Conservation (phyloP, 371 early-diverging fungal genomes). For the Rhizopus microsporus region DNA sequence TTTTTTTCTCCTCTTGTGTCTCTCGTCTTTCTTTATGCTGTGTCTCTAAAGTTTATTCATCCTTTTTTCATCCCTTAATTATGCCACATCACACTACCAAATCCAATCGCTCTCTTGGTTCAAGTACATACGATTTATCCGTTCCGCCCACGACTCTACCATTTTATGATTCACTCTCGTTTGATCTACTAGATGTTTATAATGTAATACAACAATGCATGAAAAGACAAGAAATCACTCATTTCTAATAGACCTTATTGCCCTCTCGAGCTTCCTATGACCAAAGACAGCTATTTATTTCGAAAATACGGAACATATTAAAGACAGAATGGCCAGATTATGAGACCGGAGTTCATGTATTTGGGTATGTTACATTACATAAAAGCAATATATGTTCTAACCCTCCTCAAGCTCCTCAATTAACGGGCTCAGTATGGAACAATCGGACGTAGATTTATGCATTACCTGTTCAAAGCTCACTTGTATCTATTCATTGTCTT, state of each 20-base stretch:
- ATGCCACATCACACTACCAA: too few species aligned
- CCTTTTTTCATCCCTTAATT: too few species aligned
- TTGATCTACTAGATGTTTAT: too few species aligned
- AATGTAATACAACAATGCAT: neutral
- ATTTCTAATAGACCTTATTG: slow-evolving; percentile 38
- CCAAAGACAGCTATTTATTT: slow-evolving; percentile 50
- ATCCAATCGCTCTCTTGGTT: too few species aligned
- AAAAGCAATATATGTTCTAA: neutral
- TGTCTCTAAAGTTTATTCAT: too few species aligned
- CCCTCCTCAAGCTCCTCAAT: slow-evolving; percentile 50
- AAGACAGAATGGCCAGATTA: slow-evolving; percentile 59
- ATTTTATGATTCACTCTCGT: too few species aligned
- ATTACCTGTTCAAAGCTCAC: too few species aligned
- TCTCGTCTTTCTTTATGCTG: too few species aligned
- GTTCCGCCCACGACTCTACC: too few species aligned
- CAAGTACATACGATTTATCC: too few species aligned
- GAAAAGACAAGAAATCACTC: neutral
- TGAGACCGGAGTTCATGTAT: slow-evolving; percentile 60
- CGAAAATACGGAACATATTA: slow-evolving; percentile 56
- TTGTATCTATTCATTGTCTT: too few species aligned
- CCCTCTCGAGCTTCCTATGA: slow-evolving; percentile 61
- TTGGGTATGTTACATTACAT: slow-evolving; percentile 44
- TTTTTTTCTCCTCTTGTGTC: slow-evolving; percentile 1
- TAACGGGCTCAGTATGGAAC: slow-evolving; percentile 42
- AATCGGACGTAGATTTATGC: too few species aligned